Conservation (phyloP, 2,329 filamentous ascomycete genomes). For the Trichoderma semiorbis region DNA sequence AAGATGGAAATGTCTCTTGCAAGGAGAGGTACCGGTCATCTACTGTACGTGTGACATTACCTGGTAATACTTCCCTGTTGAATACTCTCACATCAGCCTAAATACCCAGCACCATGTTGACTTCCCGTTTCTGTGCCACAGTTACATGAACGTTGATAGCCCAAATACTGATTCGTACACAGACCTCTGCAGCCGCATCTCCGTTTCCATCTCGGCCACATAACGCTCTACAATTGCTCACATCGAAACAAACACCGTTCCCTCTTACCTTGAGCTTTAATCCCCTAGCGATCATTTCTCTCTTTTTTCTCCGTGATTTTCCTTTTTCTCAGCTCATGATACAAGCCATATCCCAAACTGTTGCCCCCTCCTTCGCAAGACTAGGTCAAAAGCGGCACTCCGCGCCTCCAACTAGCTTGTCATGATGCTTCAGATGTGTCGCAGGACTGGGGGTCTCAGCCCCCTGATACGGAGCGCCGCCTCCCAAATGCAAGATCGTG, state of each 20-base stretch:
- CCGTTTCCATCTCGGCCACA: background rate
- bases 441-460: constrained; percentile 39
- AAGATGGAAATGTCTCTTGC: background rate
- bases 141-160: background rate
- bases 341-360: background rate
- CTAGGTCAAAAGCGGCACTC: constrained; percentile 20
- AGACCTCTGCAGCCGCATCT: background rate
- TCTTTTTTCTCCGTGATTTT: background rate
- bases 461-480: constrained; percentile 23
- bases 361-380: background rate
- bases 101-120: background rate
- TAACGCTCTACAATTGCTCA: background rate
- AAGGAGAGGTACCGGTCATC: background rate
- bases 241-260: background rate
- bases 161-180: background rate
- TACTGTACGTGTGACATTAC: background rate
- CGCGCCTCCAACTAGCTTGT: constrained; percentile 17
- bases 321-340: background rate
- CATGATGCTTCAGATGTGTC: constrained; percentile 47
- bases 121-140: background rate
- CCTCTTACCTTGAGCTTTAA: background rate
- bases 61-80: background rate
- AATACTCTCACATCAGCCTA: background rate
- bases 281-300: background rate
- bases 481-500: constrained; percentile 15